A percentile compares a stretch with the other conserved stretches of the same genome.
Conservation (phyloP, 1,284 basidiomycete genomes). For the Coriolopsis trogii region DNA sequence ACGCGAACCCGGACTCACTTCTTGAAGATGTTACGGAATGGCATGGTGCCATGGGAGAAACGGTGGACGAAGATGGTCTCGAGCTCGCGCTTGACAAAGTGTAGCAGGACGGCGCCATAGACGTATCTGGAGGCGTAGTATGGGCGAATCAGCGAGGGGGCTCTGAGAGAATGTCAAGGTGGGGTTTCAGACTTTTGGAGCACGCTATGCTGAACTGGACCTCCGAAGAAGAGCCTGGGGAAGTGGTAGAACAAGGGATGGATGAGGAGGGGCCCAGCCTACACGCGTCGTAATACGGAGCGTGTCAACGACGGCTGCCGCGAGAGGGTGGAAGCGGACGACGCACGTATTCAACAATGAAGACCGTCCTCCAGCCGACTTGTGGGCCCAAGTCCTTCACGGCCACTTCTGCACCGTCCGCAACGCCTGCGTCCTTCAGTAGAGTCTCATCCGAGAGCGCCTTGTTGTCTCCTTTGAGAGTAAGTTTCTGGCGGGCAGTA, state of each 20-base stretch:
- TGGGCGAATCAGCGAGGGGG: no score
- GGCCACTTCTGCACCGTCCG: slow-evolving; percentile 60
- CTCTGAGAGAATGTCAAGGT: background rate
- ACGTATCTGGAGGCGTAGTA: slow-evolving; percentile 72
- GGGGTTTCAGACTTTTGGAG: slow-evolving; percentile 68
- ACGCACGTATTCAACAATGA: slow-evolving; percentile 90
- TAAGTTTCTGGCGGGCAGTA: slow-evolving; percentile 72
- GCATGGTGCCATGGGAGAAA: slow-evolving; percentile 97
- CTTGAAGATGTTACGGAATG: slow-evolving; percentile 84
- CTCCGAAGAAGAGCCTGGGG: slow-evolving; percentile 70
- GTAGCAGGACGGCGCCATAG: slow-evolving; percentile 79
- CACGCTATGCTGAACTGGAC: slow-evolving; percentile 68
- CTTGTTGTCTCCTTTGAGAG: slow-evolving; percentile 61
- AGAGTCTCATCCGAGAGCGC: slow-evolving; percentile 65
- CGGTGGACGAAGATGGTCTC: slow-evolving; percentile 95
- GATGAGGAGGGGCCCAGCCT: slow-evolving; percentile 90
- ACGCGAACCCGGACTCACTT: slow-evolving; percentile 61
- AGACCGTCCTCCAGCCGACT: slow-evolving; percentile 85
- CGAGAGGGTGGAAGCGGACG: background rate
- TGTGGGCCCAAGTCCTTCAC: slow-evolving; percentile 92
- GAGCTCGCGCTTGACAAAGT: slow-evolving; percentile 92
- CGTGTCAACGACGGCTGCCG: slow-evolving; percentile 1
- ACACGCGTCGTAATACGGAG: background rate
- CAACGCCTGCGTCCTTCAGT: slow-evolving; percentile 59
- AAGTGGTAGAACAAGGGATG: slow-evolving; percentile 88